Evolutionary conservation across 805 yeast genomes (phyloP).

Genomic region (Lipomyces yamadae): DNA sequence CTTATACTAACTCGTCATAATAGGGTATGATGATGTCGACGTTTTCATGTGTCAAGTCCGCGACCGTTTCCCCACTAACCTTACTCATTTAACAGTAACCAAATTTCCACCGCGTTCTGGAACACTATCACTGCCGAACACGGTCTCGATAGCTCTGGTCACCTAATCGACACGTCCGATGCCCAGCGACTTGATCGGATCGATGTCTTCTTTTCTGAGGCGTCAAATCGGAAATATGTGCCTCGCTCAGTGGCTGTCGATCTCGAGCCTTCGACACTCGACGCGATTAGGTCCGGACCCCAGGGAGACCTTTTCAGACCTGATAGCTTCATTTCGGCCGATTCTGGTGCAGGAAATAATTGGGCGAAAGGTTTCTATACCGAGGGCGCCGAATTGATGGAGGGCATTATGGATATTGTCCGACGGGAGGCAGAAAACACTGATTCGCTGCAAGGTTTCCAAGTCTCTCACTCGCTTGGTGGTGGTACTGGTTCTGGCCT

Average conservation of each 20-base stretch:
- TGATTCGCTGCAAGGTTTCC: conserved; percentile 94
- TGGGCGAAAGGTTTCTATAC: conserved; percentile 98
- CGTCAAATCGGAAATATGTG: conserved; percentile 83
- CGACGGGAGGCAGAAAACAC: conserved; percentile 94
- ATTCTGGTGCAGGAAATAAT: conserved; percentile 91
- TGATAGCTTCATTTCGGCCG: conserved; percentile 87
- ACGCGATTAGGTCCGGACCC: conserved; percentile 76
- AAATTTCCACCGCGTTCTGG: conserved; percentile 52
- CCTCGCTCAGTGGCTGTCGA: conserved; percentile 93
- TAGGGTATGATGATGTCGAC: conserved; percentile 1
- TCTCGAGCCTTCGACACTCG: conserved; percentile 93
- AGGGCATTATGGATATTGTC: conserved; percentile 83
- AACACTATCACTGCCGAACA: conserved; percentile 50
- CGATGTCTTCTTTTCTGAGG: conserved; percentile 87
- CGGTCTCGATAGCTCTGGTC: conserved; percentile 48
- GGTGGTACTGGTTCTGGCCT: conserved; percentile 98
- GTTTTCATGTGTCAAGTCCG: background rate
- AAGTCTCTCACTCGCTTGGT: conserved; percentile 78
- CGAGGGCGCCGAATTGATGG: conserved; percentile 93
- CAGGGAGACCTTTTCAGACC: conserved; percentile 90
- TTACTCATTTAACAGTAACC: conserved; percentile 42
- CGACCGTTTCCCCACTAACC: background rate
- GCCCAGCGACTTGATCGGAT: conserved; percentile 54
- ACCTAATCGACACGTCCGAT: conserved; percentile 43
- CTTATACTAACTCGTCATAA: background rate